Percentiles rank a stretch among this genome's conserved stretches.
phyloP scores from a whole-genome alignment of 2,329 filamentous ascomycete genomes.

The Arthrobotrys iridis region DNA sequence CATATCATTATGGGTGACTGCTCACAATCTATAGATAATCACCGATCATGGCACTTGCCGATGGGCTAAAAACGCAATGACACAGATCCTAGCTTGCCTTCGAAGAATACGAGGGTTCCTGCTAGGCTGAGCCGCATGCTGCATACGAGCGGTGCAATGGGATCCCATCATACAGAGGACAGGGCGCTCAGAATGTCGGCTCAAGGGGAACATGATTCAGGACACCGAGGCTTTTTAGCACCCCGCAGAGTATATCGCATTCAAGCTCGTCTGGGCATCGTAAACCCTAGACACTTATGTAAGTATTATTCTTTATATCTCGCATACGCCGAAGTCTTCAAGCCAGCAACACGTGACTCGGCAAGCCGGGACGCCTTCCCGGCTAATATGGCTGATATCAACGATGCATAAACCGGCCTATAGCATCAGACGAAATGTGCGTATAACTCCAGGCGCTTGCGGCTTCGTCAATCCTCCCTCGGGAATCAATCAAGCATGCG shows the following conservation, averaged over 20 bases:
- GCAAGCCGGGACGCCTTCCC: constrained; percentile 54
- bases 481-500: constrained; percentile 13
- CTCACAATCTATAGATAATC: constrained; percentile 32
- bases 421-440: constrained; percentile 1
- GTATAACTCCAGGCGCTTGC: constrained; percentile 32
- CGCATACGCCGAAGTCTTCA: constrained; percentile 27
- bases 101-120: constrained; percentile 26
- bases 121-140: constrained; percentile 38
- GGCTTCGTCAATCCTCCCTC: constrained; percentile 9
- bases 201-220: constrained; percentile 34
- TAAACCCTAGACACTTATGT: constrained; percentile 32
- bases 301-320: constrained; percentile 51
- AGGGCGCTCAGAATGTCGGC: constrained; percentile 3
- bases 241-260: constrained; percentile 25
- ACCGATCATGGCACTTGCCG: constrained; percentile 41
- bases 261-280: constrained; percentile 28
- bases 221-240: constrained; percentile 17
- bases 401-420: constrained; percentile 13
- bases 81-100: constrained; percentile 10
- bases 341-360: constrained; percentile 49
- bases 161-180: constrained; percentile 13
- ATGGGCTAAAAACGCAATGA: constrained; percentile 39
- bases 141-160: constrained; percentile 27
- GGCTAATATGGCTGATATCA: constrained; percentile 44
- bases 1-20: background rate